Base-by-base conservation (phyloP, 805 yeast species). In the Brettanomyces custersianus region DNA sequence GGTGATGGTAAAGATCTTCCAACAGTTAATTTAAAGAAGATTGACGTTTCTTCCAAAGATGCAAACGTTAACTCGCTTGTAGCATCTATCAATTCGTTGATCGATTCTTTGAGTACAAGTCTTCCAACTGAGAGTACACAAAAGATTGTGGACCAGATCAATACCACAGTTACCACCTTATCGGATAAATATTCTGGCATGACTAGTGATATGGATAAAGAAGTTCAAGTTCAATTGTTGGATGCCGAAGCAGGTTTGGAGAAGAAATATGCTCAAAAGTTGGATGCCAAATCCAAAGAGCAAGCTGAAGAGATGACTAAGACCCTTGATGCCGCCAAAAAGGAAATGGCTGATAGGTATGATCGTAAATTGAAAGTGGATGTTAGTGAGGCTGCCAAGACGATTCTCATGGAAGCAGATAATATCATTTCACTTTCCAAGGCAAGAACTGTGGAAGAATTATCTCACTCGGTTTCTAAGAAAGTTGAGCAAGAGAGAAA, bases 401-500 rank as follows among this genome's bases (percentile, higher is more conserved):
- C 77, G 10, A 67, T 88, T 35, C 60, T 75, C 30, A 68, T 76
- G 31, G 82, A 84, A 43, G 88, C 87, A 15, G 77, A 77, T 40
- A 87, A 85, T 59, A 77, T 78, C 37, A 70, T 85, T 21, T 64
- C 76, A 8, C 66, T 80, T 53, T 74, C 79, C 38, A 73, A 84
- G 49, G 63, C 78, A 34, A 78, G 76, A 45, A 80, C 81, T 47
- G 74, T 85, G 40, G 71, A 77, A 45, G 77, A 74, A 51, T 77
- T 83, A 54, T 72, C 77, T 42, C 63, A 67, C 36, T 63, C 73
- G 39, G 65, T 86, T 33, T 54, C 68, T 31, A 68, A 72, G 37
- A 70, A 70, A 40, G 70, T 88, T 36, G 88, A 80, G 43, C 43
- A 55, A 10, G 94, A 82, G 66, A 78, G 97, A 61, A 68, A 78